Conservation (phyloP, 1,284 basidiomycete species). For the Trichosporon sp. region DNA sequence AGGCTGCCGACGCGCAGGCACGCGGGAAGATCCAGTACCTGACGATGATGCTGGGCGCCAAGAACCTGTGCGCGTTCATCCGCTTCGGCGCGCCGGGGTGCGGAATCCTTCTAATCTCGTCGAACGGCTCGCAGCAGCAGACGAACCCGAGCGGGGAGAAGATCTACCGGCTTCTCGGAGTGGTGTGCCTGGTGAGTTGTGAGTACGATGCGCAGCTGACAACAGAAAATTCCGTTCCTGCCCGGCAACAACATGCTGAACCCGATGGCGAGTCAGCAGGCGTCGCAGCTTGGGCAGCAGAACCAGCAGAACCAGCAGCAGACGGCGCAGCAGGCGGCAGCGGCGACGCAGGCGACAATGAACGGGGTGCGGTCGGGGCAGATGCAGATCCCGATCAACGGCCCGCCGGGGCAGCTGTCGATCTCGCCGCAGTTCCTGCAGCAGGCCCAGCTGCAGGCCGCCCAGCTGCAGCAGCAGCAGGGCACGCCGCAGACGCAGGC, state of each 20-base stretch:
- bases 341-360: neutral
- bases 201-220: neutral
- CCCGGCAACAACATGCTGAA: neutral
- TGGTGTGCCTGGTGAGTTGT: constrained; percentile 23
- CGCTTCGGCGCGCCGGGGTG: constrained; percentile 23
- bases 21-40: constrained; percentile 19
- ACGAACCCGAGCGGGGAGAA: constrained; percentile 11
- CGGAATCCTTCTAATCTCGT: constrained; percentile 24
- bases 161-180: constrained; percentile 20
- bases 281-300: neutral
- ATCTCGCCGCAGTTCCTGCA: constrained; percentile 11
- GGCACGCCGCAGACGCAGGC: constrained; percentile 1
- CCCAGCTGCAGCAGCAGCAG: constrained; percentile 11
- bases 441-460: constrained; percentile 12
- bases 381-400: neutral
- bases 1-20: constrained; percentile 7
- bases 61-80: constrained; percentile 21
- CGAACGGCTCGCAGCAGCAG: constrained; percentile 4
- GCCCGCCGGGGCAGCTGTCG: neutral
- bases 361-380: neutral
- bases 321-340: neutral
- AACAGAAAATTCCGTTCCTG: constrained; percentile 5
- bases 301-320: constrained; percentile 5
- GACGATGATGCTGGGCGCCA: constrained; percentile 15
- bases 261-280: constrained; percentile 8